phyloP scores from a whole-genome alignment of 495 filamentous ascomycete genomes.

The Hypoxylon subgilvum region DNA sequence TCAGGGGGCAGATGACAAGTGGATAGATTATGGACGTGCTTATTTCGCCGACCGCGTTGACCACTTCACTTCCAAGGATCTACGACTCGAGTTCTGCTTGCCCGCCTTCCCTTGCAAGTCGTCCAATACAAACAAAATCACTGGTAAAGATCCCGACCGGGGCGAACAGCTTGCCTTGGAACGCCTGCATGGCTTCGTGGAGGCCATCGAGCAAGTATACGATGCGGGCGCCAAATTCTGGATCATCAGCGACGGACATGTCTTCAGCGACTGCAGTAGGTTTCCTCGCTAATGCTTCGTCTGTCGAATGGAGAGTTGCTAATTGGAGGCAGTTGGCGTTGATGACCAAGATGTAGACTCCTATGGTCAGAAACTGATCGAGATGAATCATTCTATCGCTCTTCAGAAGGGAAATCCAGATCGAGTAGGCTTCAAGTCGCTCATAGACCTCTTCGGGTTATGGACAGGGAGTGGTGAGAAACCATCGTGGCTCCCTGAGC shows the following conservation, averaged over 20 bases:
- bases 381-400: conserved; percentile 41
- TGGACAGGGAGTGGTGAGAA: conserved; percentile 5
- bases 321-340: conserved; percentile 42
- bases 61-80: conserved; percentile 37
- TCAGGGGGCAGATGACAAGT: conserved; percentile 30
- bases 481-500: not conserved
- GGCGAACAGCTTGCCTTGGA: conserved; percentile 43
- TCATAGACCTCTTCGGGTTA: conserved; percentile 39
- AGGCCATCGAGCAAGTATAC: conserved; percentile 41
- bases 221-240: conserved; percentile 43
- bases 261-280: conserved; percentile 52
- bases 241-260: conserved; percentile 52
- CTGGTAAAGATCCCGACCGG: conserved; percentile 36
- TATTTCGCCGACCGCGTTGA: conserved; percentile 34
- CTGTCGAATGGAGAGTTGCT: not conserved
- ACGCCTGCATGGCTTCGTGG: conserved; percentile 41
- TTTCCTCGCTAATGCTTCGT: not conserved
- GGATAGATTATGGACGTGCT: conserved; percentile 20
- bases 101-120: conserved; percentile 48
- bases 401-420: conserved; percentile 8
- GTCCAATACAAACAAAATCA: conserved; percentile 40
- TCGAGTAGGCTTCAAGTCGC: conserved; percentile 37
- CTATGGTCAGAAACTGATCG: conserved; percentile 41
- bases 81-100: conserved; percentile 34
- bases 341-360: conserved; percentile 46